Base-by-base conservation (phyloP, 2,329 filamentous ascomycete species). In the Aspergillus brasiliensis region DNA sequence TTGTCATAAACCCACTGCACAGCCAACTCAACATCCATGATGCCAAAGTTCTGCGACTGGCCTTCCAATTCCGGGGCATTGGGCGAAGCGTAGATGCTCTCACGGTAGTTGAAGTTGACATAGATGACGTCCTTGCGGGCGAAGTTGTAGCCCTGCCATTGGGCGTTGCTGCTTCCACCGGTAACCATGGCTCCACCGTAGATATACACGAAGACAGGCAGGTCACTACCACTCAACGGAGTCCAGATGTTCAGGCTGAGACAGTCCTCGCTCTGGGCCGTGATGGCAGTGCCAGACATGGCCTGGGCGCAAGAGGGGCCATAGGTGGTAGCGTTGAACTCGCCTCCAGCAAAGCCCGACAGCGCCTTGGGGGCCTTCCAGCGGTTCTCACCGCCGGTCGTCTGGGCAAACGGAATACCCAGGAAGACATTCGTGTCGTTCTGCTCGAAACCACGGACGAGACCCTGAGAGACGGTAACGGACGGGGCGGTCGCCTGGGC, bases 101-200 rank as follows among this genome's bases (percentile, higher is more conserved):
- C 66, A 23, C 66, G 66, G 51, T 68, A 67, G 55, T 68, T 68
- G 40, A 68, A 46, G 46, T 67, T 68, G 37, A 68, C 64, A 23
- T 68, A 68, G 48, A 68, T 60, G 5, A 68, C 64, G n/a, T 64
- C 66, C 44, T 67, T 64, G 40, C 66, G 64, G 6, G 66, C 66
- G 34, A 68, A 65, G 52, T 67, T 68, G 21, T 56, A 56, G 1
- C 66, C 66, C 37, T 68, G 66, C 66, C 66, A 68, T n/a, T 68
- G 66, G 3, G 61, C 60, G 44, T 68, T 68, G 56, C 66, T 68
- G 47, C 46, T 68, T 7, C 66, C 66, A 3, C 66, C 66, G 4
- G 66, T 68, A 13, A 91, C 87, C 23, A 92, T 81, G 0, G 89
- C 89, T 34, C 85, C 80, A 66, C 90, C 85, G 8, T 81, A 75